These are phyloP conservation scores for Biscogniauxia mediterranea DNA, from an alignment of 2,329 filamentous ascomycete genomes.

Conservation along the genomic window DNA sequence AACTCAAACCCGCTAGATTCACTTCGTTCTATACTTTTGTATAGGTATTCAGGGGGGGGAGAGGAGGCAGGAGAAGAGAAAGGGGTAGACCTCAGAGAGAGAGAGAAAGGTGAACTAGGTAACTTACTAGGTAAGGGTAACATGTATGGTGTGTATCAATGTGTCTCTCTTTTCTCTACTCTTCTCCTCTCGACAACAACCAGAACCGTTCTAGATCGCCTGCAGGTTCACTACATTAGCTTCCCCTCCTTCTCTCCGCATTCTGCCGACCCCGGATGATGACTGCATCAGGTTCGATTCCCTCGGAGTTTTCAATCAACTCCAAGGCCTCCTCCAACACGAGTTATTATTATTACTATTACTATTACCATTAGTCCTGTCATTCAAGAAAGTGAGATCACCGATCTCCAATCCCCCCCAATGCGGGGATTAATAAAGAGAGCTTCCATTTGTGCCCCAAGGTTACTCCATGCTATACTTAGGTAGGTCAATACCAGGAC, in stretches of 20 bases:
- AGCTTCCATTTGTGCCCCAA: no score
- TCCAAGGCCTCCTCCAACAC: neutral
- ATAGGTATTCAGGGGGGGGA: no score
- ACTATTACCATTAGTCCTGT: no score
- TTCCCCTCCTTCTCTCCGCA: neutral
- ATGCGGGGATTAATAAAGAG: neutral
- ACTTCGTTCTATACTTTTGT: neutral
- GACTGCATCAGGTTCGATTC: neutral
- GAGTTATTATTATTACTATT: neutral
- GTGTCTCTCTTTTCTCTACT: neutral
- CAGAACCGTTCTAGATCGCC: neutral
- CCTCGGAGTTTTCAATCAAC: neutral
- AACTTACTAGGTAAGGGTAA: no score
- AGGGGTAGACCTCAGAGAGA: neutral
- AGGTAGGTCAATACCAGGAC: no score
- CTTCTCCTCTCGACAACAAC: neutral
- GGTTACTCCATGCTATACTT: neutral
- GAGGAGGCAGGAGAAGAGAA: neutral
- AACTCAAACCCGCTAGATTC: neutral
- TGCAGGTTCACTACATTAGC: neutral
- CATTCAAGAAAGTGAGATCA: neutral
- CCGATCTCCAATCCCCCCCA: neutral
- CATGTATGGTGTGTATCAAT: no score
- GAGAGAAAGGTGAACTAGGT: no score
- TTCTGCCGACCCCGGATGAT: conserved; percentile 2